These are phyloP conservation scores for Erysiphe neolycopersici DNA, from an alignment of 2,329 filamentous ascomycete genomes.

Conservation along the genomic window DNA sequence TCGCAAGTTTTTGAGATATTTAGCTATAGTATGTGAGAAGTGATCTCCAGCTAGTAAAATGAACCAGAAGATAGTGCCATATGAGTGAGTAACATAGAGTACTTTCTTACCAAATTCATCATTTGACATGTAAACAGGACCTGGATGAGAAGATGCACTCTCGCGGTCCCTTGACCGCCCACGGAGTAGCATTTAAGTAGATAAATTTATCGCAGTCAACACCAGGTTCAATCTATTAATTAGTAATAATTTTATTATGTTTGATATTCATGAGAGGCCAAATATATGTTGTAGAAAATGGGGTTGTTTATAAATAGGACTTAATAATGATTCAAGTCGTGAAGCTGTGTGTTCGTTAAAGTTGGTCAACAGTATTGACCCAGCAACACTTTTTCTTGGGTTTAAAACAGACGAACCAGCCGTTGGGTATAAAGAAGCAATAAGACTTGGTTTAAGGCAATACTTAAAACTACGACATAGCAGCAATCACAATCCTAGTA, in stretches of 20 bases:
- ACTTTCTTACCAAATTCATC: slow-evolving; percentile 33
- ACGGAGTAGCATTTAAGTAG: slow-evolving; percentile 5
- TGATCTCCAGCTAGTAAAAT: not conserved
- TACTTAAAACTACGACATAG: no score
- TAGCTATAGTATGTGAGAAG: slow-evolving; percentile 21
- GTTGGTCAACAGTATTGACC: not conserved
- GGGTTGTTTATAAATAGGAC: not conserved
- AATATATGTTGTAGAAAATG: not conserved
- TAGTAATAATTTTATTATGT: not conserved
- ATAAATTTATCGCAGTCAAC: not conserved
- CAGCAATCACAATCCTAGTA: no score
- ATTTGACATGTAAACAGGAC: slow-evolving; percentile 36
- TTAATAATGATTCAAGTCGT: no score
- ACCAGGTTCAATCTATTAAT: not conserved
- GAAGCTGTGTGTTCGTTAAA: not conserved
- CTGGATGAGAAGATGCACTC: slow-evolving; percentile 31
- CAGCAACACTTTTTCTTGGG: not conserved
- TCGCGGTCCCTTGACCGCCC: slow-evolving; percentile 13
- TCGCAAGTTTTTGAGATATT: slow-evolving; percentile 45
- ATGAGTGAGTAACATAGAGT: not conserved
- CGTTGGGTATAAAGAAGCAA: no score
- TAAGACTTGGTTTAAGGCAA: no score
- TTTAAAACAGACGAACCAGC: no score
- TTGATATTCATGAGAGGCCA: not conserved
- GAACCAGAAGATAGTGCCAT: no score